Evolutionary conservation across 1,139 yeast species (phyloP), one percentile per base, ranked within the genome.

Genomic region (Hansenula sp.): DNA sequence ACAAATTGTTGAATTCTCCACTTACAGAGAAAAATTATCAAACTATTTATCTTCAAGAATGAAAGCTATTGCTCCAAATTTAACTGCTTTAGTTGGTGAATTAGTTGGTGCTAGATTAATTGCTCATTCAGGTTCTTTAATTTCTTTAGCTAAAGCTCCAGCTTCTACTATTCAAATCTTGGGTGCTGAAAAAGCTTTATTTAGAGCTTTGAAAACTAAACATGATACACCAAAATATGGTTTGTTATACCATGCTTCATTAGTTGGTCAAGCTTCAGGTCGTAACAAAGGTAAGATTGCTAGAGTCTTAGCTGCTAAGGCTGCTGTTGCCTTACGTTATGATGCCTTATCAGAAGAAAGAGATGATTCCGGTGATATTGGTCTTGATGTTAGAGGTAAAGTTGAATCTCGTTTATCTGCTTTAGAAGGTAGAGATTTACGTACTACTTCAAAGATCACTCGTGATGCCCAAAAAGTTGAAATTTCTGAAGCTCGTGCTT

Each of bases 141-240:
- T 93, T 60, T 88, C 93, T 55, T 77, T 93, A 61, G 95, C 99
- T 52, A 93, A 93, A 75, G 95, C 96, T 53, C 98, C 99, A 57
- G 98, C 99, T 54, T 93, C 99, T 30, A 93, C 99, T 48, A 89
- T 94, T 52, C 99, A 94, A 77, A 93, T 94, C 61, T 79, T 94
- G 66, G 99, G 99, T 72, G 99, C 99, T 55, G 99, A 94, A 74
- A 94, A 94, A 79, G 99, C 99, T 41, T 77, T 94, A 54, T 94
- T 94, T 78, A 84, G 98, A 74, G 99, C 99, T 51, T 81, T 93
- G 65, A 93, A 93, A 76, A 94, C 99, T 50, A 93, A 93, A 74
- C 96, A 91, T 64, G 95, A 93, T 68, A 94, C 99, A 55, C 99
- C 99, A 64, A 93, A 94, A 72, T 93, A 93, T 66, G 99, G 99